Conservation (phyloP, 1,284 basidiomycete genomes). For the Cutaneotrichosporon cavernicola region DNA sequence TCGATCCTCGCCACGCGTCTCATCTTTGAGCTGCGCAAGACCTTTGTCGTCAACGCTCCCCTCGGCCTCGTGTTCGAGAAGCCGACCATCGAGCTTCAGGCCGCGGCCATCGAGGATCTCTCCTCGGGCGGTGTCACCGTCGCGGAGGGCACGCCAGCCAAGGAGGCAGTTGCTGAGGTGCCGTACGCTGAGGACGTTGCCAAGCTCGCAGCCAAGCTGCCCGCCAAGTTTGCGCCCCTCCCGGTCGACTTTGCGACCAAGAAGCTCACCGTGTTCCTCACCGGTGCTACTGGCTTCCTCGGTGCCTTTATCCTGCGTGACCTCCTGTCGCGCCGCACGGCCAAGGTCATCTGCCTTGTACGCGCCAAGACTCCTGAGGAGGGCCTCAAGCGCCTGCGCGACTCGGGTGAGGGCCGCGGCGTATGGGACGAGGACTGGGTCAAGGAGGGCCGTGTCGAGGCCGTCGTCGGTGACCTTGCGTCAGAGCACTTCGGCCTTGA, state of each 20-base stretch:
- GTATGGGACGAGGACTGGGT: conserved; percentile 94
- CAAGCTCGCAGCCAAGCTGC: conserved; percentile 62
- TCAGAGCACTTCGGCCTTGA: conserved; percentile 73
- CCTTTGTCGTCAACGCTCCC: conserved; percentile 87
- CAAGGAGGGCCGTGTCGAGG: conserved; percentile 66
- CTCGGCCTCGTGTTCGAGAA: conserved; percentile 90
- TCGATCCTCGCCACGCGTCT: conserved; percentile 96
- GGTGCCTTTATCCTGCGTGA: conserved; percentile 89
- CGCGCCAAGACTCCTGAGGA: conserved; percentile 67
- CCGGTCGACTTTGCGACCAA: conserved; percentile 60
- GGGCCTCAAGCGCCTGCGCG: conserved; percentile 70
- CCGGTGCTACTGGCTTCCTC: conserved; percentile 95
- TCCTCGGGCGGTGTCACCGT: conserved; percentile 79
- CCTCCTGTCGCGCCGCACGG: conserved; percentile 68
- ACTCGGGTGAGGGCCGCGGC: conserved; percentile 77
- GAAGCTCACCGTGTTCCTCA: conserved; percentile 80
- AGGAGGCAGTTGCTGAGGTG: conserved; percentile 34
- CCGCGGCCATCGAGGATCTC: conserved; percentile 72
- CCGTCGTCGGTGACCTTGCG: conserved; percentile 84
- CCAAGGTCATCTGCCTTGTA: conserved; percentile 88
- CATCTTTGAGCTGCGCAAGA: conserved; percentile 94
- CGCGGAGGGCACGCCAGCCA: conserved; percentile 52
- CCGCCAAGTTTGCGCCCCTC: conserved; percentile 61
- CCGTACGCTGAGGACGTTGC: conserved; percentile 79
- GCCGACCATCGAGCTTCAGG: conserved; percentile 82